Base-by-base conservation (phyloP, 208 protist genomes). In the Trypanosoma congolense region DNA sequence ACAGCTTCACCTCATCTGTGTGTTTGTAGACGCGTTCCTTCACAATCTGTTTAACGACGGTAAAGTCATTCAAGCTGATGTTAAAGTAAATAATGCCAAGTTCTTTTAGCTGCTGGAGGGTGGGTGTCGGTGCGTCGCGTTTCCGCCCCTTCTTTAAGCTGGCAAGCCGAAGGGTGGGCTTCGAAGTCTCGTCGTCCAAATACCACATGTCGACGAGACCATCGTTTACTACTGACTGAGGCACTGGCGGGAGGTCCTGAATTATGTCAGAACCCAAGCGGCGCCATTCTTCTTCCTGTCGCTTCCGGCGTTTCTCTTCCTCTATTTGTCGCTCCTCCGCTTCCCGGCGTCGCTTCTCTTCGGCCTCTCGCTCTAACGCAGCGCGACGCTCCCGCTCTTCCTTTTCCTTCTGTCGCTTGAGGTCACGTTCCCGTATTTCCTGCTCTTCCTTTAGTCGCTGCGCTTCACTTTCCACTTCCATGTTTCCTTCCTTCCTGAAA, bases 21-120 rank as follows among this genome's bases (percentile, higher is more conserved):
- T 96, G 87, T 60, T 96, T 94, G 72, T 94, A 93, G n/a, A 77
- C 48, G 9, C 87, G 73, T 65, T 94, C 84, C 57, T 90, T 90
- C 33, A 90, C 70, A 35, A 94, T 72, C 40, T 93, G 86, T 65
- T 80, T 92, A 5, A 93, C 86, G 29, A 93, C 28, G 18, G 67
- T 67, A 48, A 93, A 92, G 61, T 96, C 86, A 56, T 81, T 96
- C 49, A 93, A 74, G 36, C 70, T 89, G 24, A 92, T 60, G 18
- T 77, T 65, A 53, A 81, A 96, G 42, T 87, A 76, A 25, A 90
- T 71, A 10, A 96, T 65, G 10, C 90, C 90, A 25, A 96, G 65
- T 48, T 92, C 79, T 1, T 77, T 75, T 9, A 96, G 64, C 21
- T 84, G 73, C 56, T 86, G 84, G 43, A 93, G 67, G 3, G 75